A percentile compares a stretch with the other conserved stretches of the same genome.
These are phyloP conservation scores for Populus deltoides DNA, from an alignment of 345 rosid species.

Conservation along the genomic window DNA sequence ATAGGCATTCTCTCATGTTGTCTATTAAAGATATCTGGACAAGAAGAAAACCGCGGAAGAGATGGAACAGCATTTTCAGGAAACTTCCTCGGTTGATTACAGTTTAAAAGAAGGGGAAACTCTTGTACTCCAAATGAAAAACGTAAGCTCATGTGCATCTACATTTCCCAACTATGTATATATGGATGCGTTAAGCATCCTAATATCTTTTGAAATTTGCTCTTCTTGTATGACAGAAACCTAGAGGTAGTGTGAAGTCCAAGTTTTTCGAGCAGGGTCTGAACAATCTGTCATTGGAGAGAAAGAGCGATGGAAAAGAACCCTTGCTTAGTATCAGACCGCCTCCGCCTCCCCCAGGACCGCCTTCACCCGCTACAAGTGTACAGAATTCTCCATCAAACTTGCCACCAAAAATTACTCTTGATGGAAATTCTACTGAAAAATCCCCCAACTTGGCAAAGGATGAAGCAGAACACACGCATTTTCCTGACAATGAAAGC, in stretches of 20 bases:
- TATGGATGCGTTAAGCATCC: background rate
- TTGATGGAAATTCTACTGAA: slow-evolving; percentile 27
- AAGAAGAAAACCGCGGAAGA: slow-evolving; percentile 97
- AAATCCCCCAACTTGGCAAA: slow-evolving; percentile 18
- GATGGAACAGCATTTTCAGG: slow-evolving; percentile 96
- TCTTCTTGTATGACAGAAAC: slow-evolving; percentile 43
- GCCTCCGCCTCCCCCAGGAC: slow-evolving; percentile 79
- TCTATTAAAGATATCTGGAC: slow-evolving; percentile 64
- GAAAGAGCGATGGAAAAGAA: slow-evolving; percentile 53
- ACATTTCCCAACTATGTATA: background rate
- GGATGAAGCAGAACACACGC: slow-evolving; percentile 36
- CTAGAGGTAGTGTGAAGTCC: slow-evolving; percentile 41
- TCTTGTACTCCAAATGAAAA: slow-evolving; percentile 73
- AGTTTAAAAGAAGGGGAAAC: slow-evolving; percentile 94
- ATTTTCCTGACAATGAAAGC: slow-evolving; percentile 24
- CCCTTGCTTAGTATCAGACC: slow-evolving; percentile 54
- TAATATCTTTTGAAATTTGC: background rate
- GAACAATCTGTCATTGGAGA: slow-evolving; percentile 55
- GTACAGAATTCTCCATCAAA: slow-evolving; percentile 39
- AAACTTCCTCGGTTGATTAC: slow-evolving; percentile 68
- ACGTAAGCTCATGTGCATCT: slow-evolving; percentile 41
- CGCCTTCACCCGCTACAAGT: slow-evolving; percentile 54
- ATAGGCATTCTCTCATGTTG: background rate
- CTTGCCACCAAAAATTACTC: slow-evolving; percentile 32
- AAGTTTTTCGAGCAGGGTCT: slow-evolving; percentile 56